These are phyloP conservation scores for Moesziomyces parantarcticus DNA, from an alignment of 1,284 basidiomycete species.

Conservation along the genomic window DNA sequence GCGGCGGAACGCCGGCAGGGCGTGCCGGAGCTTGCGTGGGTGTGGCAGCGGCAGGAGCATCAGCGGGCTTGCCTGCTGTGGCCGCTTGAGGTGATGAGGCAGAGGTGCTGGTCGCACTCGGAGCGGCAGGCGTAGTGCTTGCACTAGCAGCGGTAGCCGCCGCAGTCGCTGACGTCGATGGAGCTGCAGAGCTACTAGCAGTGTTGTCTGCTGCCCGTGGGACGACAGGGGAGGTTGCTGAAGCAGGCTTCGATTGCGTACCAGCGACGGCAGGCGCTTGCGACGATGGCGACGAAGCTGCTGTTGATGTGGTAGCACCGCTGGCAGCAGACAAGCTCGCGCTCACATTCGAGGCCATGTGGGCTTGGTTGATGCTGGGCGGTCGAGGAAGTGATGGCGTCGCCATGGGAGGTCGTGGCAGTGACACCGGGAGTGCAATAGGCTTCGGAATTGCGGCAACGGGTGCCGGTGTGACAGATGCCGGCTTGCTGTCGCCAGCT, in stretches of 20 bases:
- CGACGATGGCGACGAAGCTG: conserved; percentile 6
- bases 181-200: conserved; percentile 5
- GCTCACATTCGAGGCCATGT: conserved; percentile 14
- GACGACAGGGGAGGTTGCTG: conserved; percentile 1
- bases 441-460: conserved; percentile 13
- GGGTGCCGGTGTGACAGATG: conserved; percentile 8
- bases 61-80: conserved; percentile 14
- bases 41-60: conserved; percentile 5
- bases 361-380: conserved; percentile 43
- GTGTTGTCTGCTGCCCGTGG: neutral
- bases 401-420: conserved; percentile 37
- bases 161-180: conserved; percentile 8
- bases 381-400: conserved; percentile 39
- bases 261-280: neutral
- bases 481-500: conserved; percentile 12
- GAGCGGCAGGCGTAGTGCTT: conserved; percentile 5
- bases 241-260: conserved; percentile 7
- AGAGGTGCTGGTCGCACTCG: neutral
- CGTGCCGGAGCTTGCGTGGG: conserved; percentile 11
- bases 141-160: conserved; percentile 7
- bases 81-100: conserved; percentile 7
- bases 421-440: conserved; percentile 22
- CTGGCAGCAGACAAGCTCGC: neutral
- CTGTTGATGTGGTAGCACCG: conserved; percentile 1
- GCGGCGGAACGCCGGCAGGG: conserved; percentile 39